These are phyloP conservation scores for Tolypocladium ovalisporum DNA, from an alignment of 2,329 filamentous ascomycete species.

Conservation along the genomic window DNA sequence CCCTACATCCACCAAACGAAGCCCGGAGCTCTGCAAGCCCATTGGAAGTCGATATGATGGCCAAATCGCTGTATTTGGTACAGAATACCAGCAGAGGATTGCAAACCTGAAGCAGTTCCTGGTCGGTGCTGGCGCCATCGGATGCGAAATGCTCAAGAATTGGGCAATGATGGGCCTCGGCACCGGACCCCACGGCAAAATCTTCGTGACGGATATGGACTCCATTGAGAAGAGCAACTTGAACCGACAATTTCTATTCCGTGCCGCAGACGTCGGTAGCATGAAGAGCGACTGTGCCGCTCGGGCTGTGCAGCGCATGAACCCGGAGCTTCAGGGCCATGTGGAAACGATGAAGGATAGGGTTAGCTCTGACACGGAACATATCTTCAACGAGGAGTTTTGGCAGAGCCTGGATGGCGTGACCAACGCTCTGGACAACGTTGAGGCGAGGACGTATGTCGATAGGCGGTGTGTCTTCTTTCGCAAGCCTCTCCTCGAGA, in stretches of 20 bases:
- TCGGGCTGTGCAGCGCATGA: slow-evolving; percentile 86
- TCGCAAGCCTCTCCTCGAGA: slow-evolving; percentile 91
- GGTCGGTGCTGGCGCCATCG: slow-evolving; percentile 92
- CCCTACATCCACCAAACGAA: slow-evolving; percentile 61
- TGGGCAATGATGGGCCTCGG: slow-evolving; percentile 98
- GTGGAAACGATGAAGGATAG: slow-evolving; percentile 81
- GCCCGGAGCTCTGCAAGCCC: slow-evolving; percentile 81
- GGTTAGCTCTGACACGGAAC: slow-evolving; percentile 83
- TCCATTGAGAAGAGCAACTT: slow-evolving; percentile 98
- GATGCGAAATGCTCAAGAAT: slow-evolving; percentile 98
- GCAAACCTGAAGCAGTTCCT: slow-evolving; percentile 86
- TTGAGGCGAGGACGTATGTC: slow-evolving; percentile 92
- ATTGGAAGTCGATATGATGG: slow-evolving; percentile 83
- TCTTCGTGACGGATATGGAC: slow-evolving; percentile 94
- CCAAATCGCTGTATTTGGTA: slow-evolving; percentile 92
- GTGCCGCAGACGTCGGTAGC: slow-evolving; percentile 83
- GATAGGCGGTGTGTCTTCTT: slow-evolving; percentile 97
- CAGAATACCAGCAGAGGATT: slow-evolving; percentile 88
- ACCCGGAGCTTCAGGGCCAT: slow-evolving; percentile 79
- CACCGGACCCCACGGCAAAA: slow-evolving; percentile 77
- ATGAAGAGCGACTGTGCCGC: slow-evolving; percentile 96
- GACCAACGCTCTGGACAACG: slow-evolving; percentile 95
- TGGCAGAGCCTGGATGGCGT: slow-evolving; percentile 83
- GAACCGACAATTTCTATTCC: slow-evolving; percentile 94
- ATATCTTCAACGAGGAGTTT: slow-evolving; percentile 89